These are phyloP conservation scores for Eimeria tenella DNA, from an alignment of 169 alveolate genomes.

Conservation along the genomic window DNA sequence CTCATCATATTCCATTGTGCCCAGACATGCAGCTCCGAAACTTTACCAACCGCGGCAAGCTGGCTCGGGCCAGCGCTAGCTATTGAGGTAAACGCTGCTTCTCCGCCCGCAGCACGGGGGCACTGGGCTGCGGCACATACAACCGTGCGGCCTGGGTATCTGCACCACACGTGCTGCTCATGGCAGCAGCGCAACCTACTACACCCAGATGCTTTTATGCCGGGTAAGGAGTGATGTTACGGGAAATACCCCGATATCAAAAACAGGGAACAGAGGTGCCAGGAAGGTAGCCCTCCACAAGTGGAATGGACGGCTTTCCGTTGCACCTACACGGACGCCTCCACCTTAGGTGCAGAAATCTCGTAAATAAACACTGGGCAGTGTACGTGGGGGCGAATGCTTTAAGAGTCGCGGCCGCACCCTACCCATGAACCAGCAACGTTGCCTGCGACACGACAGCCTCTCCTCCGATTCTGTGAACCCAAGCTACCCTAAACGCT, in stretches of 20 bases:
- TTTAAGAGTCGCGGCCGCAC: constrained; percentile 28
- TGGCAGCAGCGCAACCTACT: constrained; percentile 53
- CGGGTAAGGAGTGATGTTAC: neutral
- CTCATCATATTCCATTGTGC: constrained; percentile 71
- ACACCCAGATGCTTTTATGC: neutral
- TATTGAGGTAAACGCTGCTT: neutral
- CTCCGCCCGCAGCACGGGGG: constrained; percentile 58
- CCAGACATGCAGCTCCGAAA: neutral
- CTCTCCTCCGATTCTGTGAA: neutral
- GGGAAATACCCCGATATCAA: neutral
- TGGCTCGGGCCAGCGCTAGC: constrained; percentile 42
- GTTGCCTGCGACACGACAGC: constrained; percentile 6
- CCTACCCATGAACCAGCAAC: constrained; percentile 11
- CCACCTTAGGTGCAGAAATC: constrained; percentile 34
- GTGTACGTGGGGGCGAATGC: constrained; percentile 7
- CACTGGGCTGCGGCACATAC: constrained; percentile 51
- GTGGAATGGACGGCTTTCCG: constrained; percentile 8
- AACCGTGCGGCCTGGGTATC: constrained; percentile 49
- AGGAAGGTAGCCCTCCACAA: neutral
- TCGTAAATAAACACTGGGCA: neutral
- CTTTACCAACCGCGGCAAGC: neutral
- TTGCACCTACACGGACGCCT: neutral
- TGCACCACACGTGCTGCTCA: constrained; percentile 47
- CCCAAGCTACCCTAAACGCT: constrained; percentile 25
- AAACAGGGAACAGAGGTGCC: neutral